Base-by-base conservation (phyloP, 768 basidiomycete genomes). In the Tephrocybe sp. region DNA sequence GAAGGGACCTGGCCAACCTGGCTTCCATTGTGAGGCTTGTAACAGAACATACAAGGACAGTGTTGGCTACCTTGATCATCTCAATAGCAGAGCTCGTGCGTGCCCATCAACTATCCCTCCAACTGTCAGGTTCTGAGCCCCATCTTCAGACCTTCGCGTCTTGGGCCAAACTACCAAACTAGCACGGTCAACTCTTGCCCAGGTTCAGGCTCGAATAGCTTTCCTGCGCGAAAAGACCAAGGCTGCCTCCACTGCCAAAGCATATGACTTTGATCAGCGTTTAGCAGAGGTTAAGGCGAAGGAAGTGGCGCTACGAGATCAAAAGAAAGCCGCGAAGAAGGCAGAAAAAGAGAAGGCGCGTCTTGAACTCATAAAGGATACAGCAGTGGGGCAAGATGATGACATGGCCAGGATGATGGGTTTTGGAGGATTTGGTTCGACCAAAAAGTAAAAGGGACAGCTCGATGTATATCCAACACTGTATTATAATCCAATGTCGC, bases 161-260 rank as follows among this genome's bases (percentile, higher is more conserved):
- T 60, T 98, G n/a, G 97, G 97, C n/a, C 97, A 98, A 71, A 92
- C 92, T 2, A 99, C 96, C 16, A 87, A 86, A 47, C 76, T 97
- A 47, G 86, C 85, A 60, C 82, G 94, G 15, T 98, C 97, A 2
- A 95, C 95, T 0, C 70, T 98, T 15, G 85, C 86, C 56, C 92
- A 99, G 71, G 97, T 99, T 44, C 89, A 92, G 37, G 86, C 86
- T 5, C 85, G 89, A 52, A 98, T 99, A 68, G 90, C 91, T 0
- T 72, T 79, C 30, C 73, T 99, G 25, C 85, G 96, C 12, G 93
- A 91, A 66, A 86, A 85, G 67, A 95, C 95, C 2, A 87, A 85
- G 53, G 85, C 89, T 34, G 85, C 86, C 7, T 83, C 92, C 0
- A 75, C 79, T 22, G 87, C 91, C 0, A 97, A 97, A 64, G 82